Evolutionary conservation across 495 filamentous ascomycete genomes (phyloP), one percentile per base, ranked within the genome.

Genomic region (Cercophora sp.): DNA sequence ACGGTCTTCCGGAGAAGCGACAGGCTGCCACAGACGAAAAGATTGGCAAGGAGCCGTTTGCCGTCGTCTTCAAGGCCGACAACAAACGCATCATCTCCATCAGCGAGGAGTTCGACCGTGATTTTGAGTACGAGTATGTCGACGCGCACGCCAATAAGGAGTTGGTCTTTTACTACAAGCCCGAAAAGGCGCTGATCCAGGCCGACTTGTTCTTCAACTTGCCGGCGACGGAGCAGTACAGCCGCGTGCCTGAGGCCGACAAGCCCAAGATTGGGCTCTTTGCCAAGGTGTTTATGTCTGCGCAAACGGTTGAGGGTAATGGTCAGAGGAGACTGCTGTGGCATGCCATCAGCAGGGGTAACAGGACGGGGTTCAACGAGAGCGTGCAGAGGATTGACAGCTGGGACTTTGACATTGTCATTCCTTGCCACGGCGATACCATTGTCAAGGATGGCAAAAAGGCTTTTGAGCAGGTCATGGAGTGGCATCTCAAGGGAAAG

Each of bases 351-450:
- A 86, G 86, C 54, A 59, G 71, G 6, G 59, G 52, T n/a, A 81
- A 96, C 68, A 75, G 90, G 41, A 27, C 61, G 11, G 83, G 79
- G 4, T 96, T 90, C 62, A 80, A 82, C 45, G 74, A 79, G 57
- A 88, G 85, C 55, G 71, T 88, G 26, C 63, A 65, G 55, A 74
- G 80, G 54, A 94, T 98, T 55, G 73, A 77, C 24, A 62, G 61
- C 34, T 98, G 92, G 92, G 87, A 92, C 54, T 91, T 96, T 60
- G 84, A 91, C 55, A 85, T 82, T 16, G 78, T 98, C 54, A 83
- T 97, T 61, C 89, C 91, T 1, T 96, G 91, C 65, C 93, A 98
- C 75, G 93, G 93, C 8, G 93, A 98, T 76, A 83, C 87, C 24
- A 84, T 96, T 54, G 85, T 91, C 66, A 82, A 70, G 16, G 79